Evolutionary conservation across 129 eudicot genomes (phyloP).

Genomic region (Tagetes erecta): DNA sequence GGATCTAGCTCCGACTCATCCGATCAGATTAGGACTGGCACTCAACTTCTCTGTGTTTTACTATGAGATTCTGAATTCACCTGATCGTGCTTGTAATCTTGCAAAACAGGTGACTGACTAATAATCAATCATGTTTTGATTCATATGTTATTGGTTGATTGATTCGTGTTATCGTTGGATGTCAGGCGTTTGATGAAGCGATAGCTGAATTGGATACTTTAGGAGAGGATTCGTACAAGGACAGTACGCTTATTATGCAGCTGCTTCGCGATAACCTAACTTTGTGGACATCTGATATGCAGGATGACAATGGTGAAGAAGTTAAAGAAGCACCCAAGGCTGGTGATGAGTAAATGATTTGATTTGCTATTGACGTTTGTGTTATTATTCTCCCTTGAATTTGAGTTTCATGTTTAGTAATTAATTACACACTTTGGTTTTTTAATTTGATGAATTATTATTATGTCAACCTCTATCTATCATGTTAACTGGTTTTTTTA

Average conservation of each 20-base stretch:
- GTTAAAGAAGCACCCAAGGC: conserved; percentile 73
- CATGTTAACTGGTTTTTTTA: no score
- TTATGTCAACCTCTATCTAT: no score
- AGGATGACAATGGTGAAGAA: conserved; percentile 76
- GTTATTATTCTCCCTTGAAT: no score
- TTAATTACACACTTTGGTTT: no score
- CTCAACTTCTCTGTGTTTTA: conserved; percentile 85
- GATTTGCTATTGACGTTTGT: no score
- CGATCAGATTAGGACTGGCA: conserved; percentile 79
- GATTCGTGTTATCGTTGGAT: background rate
- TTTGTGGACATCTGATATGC: conserved; percentile 43
- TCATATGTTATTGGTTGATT: background rate
- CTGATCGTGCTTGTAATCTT: conserved; percentile 83
- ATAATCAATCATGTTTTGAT: background rate
- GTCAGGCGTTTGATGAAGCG: conserved; percentile 44
- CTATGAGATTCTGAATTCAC: conserved; percentile 78
- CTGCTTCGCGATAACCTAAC: conserved; percentile 44
- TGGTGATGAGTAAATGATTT: conserved; percentile 38
- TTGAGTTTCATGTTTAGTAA: no score
- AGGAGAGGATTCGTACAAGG: conserved; percentile 43
- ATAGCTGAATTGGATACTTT: conserved; percentile 43
- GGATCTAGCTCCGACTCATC: conserved; percentile 79
- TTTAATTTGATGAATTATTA: no score
- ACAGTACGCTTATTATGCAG: conserved; percentile 43
- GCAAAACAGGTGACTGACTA: conserved; percentile 64